Evolutionary conservation across 768 basidiomycete species (phyloP).

Genomic region (Chiua virens): DNA sequence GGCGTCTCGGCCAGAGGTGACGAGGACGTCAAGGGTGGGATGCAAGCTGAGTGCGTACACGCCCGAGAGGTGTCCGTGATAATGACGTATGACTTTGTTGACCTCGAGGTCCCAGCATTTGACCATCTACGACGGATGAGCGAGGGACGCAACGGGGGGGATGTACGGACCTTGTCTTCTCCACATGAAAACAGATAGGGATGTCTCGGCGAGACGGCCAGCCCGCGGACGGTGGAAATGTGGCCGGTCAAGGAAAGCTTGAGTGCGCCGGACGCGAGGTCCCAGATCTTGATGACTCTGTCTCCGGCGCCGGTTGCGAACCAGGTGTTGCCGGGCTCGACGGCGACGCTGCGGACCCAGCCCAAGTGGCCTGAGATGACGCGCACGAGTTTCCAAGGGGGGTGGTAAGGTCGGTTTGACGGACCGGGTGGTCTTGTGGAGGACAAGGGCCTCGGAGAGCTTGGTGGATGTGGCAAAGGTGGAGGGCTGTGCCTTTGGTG

Average conservation of each 20-base stretch:
- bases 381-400: conserved; percentile 93
- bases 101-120: conserved; percentile 99
- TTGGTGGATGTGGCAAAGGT: conserved; percentile 63
- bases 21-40: conserved; percentile 93
- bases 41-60: conserved; percentile 94
- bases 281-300: conserved; percentile 98
- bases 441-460: conserved; percentile 85
- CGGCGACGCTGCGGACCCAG: conserved; percentile 95
- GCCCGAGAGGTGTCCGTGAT: conserved; percentile 97
- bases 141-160: not conserved
- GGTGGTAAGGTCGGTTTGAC: conserved; percentile 95
- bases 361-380: conserved; percentile 98
- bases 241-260: conserved; percentile 97
- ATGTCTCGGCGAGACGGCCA: conserved; percentile 90
- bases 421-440: conserved; percentile 91
- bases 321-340: conserved; percentile 98
- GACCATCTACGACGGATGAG: conserved; percentile 71
- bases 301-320: conserved; percentile 98
- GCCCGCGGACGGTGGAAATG: conserved; percentile 92
- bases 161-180: conserved; percentile 83
- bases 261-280: conserved; percentile 94
- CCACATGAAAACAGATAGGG: conserved; percentile 97
- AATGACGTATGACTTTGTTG: conserved; percentile 98
- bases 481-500: conserved; percentile 64
- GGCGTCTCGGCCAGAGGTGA: conserved; percentile 94